Percentiles rank a stretch among this genome's conserved stretches.
phyloP scores from a whole-genome alignment of 306 rosid genomes.

The Acacia melanoxylon region DNA sequence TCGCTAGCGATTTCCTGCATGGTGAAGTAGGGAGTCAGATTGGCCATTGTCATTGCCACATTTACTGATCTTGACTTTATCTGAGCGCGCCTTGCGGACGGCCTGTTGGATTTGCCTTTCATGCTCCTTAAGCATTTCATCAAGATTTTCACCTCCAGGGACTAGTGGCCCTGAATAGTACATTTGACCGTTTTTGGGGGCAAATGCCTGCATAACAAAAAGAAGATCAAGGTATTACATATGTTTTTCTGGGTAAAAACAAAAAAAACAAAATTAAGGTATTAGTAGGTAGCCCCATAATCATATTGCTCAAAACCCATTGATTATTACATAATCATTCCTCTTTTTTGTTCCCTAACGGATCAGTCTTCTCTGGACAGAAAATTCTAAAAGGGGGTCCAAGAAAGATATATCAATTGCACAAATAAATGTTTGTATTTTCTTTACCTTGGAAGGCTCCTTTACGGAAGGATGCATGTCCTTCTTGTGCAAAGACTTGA shows the following conservation, averaged over 20 bases:
- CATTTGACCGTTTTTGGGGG: slow-evolving; percentile 49
- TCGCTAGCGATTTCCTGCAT: slow-evolving; percentile 39
- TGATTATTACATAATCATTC: not conserved
- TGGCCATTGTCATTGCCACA: slow-evolving; percentile 40
- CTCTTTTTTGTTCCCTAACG: not conserved
- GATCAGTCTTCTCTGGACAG: not conserved
- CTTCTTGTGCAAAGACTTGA: slow-evolving; percentile 52
- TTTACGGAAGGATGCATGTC: slow-evolving; percentile 44
- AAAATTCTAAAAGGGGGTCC: not conserved
- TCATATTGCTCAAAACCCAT: slow-evolving; percentile 10
- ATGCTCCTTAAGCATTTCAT: slow-evolving; percentile 83
- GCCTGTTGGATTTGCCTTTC: slow-evolving; percentile 79
- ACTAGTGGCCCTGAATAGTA: slow-evolving; percentile 82
- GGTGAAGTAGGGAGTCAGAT: slow-evolving; percentile 53
- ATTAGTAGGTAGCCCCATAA: slow-evolving; percentile 18
- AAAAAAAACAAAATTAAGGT: not conserved
- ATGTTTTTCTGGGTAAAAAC: not conserved
- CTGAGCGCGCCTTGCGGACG: slow-evolving; percentile 69
- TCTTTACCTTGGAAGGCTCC: slow-evolving; percentile 57
- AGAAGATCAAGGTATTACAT: slow-evolving; percentile 25
- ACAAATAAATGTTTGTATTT: slow-evolving; percentile 24
- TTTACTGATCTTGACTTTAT: slow-evolving; percentile 51
- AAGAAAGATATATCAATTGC: not conserved
- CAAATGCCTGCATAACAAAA: slow-evolving; percentile 45
- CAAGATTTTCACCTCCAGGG: slow-evolving; percentile 64